A percentile compares a stretch with the other conserved stretches of the same genome.
Conservation (phyloP, 2,329 filamentous ascomycete genomes). For the Cordyceps javanica region DNA sequence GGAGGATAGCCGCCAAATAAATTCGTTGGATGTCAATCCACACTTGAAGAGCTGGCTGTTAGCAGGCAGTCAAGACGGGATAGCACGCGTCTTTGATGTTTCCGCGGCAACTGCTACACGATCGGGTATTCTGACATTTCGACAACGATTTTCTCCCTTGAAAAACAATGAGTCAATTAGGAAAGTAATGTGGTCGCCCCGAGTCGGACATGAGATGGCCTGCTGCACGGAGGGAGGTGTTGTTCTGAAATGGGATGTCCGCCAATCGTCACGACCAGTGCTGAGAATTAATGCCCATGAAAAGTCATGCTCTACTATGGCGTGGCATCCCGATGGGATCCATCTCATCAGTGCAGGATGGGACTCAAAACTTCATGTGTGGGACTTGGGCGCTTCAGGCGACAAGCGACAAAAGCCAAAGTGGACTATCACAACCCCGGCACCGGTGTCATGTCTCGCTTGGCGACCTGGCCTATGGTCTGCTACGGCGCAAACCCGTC, state of each 20-base stretch:
- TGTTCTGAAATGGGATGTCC: conserved; percentile 59
- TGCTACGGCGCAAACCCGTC: conserved; percentile 52
- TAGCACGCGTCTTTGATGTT: conserved; percentile 56
- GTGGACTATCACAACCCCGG: conserved; percentile 55
- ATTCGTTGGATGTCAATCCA: conserved; percentile 57
- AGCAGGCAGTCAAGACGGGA: conserved; percentile 59
- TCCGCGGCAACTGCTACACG: conserved; percentile 41
- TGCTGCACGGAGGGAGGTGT: conserved; percentile 58
- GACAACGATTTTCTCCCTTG: conserved; percentile 36
- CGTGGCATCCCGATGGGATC: conserved; percentile 64
- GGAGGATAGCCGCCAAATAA: conserved; percentile 58
- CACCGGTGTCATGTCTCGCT: conserved; percentile 51
- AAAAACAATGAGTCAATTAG: conserved; percentile 41
- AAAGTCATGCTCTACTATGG: conserved; percentile 51
- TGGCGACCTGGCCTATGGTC: conserved; percentile 63
- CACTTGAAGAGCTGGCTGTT: conserved; percentile 51
- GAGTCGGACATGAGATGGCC: conserved; percentile 55
- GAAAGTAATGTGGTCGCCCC: conserved; percentile 60
- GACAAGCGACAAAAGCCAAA: conserved; percentile 61
- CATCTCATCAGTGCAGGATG: conserved; percentile 58
- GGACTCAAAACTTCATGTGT: conserved; percentile 57
- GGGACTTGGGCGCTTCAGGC: conserved; percentile 55
- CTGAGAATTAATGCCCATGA: conserved; percentile 57
- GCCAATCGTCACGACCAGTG: conserved; percentile 46
- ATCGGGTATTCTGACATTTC: conserved; percentile 44